Conservation (phyloP, 1,139 yeast genomes). For the Pichia sp. region DNA sequence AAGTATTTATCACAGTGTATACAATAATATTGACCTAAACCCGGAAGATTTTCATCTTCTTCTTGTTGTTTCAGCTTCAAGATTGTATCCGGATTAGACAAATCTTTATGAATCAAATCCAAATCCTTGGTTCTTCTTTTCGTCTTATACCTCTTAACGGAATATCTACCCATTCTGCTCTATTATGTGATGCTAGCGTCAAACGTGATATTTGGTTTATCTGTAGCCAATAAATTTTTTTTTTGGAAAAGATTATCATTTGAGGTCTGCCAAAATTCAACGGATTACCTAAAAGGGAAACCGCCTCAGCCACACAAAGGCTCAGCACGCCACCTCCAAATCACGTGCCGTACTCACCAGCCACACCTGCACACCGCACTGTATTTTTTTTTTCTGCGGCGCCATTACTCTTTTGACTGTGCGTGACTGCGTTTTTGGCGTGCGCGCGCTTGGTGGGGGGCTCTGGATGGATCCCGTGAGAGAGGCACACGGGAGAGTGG, state of each 20-base stretch:
- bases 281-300: neutral
- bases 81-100: conserved; percentile 57
- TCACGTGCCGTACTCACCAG: neutral
- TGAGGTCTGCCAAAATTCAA: neutral
- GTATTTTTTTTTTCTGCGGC: neutral
- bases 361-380: neutral
- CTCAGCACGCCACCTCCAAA: neutral
- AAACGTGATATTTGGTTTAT: no score
- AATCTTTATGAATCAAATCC: conserved; percentile 74
- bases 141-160: conserved; percentile 69
- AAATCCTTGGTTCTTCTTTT: conserved; percentile 80
- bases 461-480: neutral
- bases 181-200: no score
- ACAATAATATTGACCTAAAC: conserved; percentile 91
- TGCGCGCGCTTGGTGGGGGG: neutral
- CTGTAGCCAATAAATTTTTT: no score
- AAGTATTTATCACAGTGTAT: conserved; percentile 90
- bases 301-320: neutral
- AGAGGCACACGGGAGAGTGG: no score
- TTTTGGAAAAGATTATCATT: neutral
- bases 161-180: conserved; percentile 79
- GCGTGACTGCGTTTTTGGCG: neutral
- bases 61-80: conserved; percentile 67
- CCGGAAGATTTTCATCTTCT: conserved; percentile 83
- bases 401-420: neutral